Evolutionary conservation across 805 yeast genomes (phyloP), one percentile per base, ranked within the genome.

Genomic region (Myxozyma kluyveri): DNA sequence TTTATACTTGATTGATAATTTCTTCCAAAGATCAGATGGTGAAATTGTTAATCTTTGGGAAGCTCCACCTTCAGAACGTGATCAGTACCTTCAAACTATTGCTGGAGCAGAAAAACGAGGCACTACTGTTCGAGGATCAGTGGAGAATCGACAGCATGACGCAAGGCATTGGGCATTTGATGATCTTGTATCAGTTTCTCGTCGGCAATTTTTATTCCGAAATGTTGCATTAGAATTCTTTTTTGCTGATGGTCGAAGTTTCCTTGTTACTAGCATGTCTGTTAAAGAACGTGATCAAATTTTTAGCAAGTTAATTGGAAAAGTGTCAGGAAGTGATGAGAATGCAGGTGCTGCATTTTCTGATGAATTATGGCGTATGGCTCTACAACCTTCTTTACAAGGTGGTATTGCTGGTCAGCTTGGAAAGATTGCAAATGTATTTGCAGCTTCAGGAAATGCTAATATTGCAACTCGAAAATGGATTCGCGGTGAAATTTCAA

Each of bases 151-250:
- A 1, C 48, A 50, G 38, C 61, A 57, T 49, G 61, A 57, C 26
- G 51, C 57, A 14, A 44, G 62, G 10, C 56, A 58, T 27, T 87
- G 95, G 93, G 75, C 78, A 22, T 60, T 85, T 19, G 72, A 72
- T 3, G 78, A 78, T 40, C 63, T 89, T 18, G 77, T 81, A 0
- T 81, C 84, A 3, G 79, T 84, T 10, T 81, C 88, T 2, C 86
- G 85, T 57, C 70, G 95, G 46, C 88, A 84, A 35, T 88, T 88
- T 61, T 66, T 88, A 18, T 70, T 88, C 14, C 71, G 96, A 49
- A 95, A 88, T 67, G 86, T 85, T 41, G 96, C 93, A 0, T 64
- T 88, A 32, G 96, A 88, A 63, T 68, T 88, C 62, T 82, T 86
- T 56, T 86, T 87, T 65, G 75, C 76, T 23, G 82, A 84, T 66